phyloP scores from a whole-genome alignment of 768 basidiomycete genomes.

The Mycena pura region DNA sequence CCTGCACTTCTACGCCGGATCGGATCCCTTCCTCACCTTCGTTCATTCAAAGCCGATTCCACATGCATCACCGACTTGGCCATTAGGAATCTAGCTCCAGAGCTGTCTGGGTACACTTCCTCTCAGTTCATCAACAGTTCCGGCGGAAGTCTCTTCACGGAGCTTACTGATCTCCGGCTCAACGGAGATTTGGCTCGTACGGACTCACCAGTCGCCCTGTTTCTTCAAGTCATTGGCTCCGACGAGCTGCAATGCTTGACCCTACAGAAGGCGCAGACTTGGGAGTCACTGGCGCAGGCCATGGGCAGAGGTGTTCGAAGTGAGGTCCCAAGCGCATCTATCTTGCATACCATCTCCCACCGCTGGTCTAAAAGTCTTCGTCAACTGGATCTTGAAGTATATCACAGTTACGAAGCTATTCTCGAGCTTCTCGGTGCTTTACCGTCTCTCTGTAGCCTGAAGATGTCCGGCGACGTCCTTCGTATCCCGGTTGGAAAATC shows the following conservation, averaged over 20 bases:
- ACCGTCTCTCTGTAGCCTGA: background rate
- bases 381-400: background rate
- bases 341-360: background rate
- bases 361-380: background rate
- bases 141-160: background rate
- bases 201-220: background rate
- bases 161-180: conserved; percentile 1
- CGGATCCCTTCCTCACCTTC: background rate
- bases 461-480: background rate
- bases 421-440: background rate
- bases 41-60: background rate
- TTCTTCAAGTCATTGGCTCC: background rate
- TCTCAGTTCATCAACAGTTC: background rate
- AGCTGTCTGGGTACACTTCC: background rate
- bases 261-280: background rate
- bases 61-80: background rate
- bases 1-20: background rate
- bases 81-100: background rate
- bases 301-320: background rate
- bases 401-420: background rate
- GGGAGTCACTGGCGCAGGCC: too few species aligned
- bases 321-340: background rate
- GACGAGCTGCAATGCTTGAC: background rate
- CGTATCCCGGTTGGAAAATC: too few species aligned
- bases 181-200: background rate